These are phyloP conservation scores for Beauveria bassiana DNA, from an alignment of 2,329 filamentous ascomycete genomes.

Conservation along the genomic window DNA sequence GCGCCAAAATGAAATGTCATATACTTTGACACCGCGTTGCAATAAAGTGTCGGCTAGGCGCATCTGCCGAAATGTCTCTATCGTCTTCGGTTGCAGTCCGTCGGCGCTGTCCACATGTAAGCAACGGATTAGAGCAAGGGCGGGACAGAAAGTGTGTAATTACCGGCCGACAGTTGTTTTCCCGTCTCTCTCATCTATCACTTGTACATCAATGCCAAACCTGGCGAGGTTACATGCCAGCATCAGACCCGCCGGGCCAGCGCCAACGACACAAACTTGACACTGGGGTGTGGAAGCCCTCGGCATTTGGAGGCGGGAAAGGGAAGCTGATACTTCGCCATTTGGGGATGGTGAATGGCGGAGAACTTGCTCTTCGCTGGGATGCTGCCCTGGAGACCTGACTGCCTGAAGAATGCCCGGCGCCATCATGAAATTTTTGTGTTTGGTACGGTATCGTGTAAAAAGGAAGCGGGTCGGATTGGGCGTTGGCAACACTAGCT, in stretches of 20 bases:
- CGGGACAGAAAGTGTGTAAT: conserved; percentile 3
- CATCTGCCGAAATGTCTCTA: conserved; percentile 69
- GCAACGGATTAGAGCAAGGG: background rate
- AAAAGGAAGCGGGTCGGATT: background rate
- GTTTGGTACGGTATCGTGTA: background rate
- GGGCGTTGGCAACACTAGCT: background rate
- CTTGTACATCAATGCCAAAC: conserved; percentile 56
- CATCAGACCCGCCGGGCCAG: conserved; percentile 50
- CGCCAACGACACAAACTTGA: conserved; percentile 46
- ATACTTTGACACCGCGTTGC: conserved; percentile 59
- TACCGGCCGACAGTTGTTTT: conserved; percentile 57
- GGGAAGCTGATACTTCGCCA: conserved; percentile 33
- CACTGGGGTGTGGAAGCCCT: conserved; percentile 34
- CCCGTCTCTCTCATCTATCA: conserved; percentile 62
- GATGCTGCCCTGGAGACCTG: conserved; percentile 6
- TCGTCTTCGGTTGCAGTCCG: conserved; percentile 69
- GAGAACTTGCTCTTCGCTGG: conserved; percentile 14
- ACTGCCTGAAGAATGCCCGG: conserved; percentile 13
- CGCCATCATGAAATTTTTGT: conserved; percentile 13
- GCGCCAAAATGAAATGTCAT: conserved; percentile 69
- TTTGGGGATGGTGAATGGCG: conserved; percentile 17
- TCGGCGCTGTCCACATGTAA: conserved; percentile 43
- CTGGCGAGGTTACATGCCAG: conserved; percentile 49
- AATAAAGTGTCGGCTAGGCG: conserved; percentile 62
- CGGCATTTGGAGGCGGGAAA: conserved; percentile 42